Conservation (phyloP, 1,139 yeast genomes). For the Trichomonascaceae sp. region DNA sequence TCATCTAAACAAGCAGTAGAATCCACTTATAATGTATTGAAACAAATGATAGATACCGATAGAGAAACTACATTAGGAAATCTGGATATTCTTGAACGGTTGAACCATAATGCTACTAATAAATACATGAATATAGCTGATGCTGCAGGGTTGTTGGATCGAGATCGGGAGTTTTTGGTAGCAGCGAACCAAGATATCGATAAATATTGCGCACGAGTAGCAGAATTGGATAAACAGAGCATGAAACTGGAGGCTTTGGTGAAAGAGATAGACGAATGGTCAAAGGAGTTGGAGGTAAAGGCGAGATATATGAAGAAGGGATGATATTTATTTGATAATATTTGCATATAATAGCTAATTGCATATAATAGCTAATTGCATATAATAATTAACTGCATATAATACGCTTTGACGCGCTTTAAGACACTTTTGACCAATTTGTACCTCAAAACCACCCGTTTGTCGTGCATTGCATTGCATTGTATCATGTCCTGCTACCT, state of each 20-base stretch:
- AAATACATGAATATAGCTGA: slow-evolving; percentile 28
- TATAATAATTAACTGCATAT: not conserved
- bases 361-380: not conserved
- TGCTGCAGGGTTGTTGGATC: slow-evolving; percentile 24
- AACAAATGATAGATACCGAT: slow-evolving; percentile 30
- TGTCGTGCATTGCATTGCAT: too few species aligned
- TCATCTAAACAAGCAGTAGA: slow-evolving; percentile 12
- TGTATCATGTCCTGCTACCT: too few species aligned
- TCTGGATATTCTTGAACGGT: slow-evolving; percentile 32
- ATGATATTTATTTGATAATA: not conserved
- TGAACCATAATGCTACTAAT: slow-evolving; percentile 27
- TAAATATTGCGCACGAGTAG: slow-evolving; percentile 26
- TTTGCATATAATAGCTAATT: not conserved
- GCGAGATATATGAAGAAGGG: slow-evolving; percentile 16
- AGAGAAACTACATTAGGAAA: slow-evolving; percentile 28
- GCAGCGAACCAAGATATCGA: slow-evolving; percentile 17
- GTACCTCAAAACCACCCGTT: too few species aligned
- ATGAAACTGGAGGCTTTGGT: slow-evolving; percentile 42
- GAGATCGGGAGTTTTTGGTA: slow-evolving; percentile 20
- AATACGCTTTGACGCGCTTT: too few species aligned
- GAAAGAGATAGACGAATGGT: slow-evolving; percentile 56
- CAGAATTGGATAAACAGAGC: slow-evolving; percentile 43
- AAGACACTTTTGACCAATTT: too few species aligned
- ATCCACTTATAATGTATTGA: slow-evolving; percentile 16
- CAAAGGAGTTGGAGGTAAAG: slow-evolving; percentile 46